Conservation (phyloP, 371 early-diverging fungal genomes). For the Mortierella sp. region DNA sequence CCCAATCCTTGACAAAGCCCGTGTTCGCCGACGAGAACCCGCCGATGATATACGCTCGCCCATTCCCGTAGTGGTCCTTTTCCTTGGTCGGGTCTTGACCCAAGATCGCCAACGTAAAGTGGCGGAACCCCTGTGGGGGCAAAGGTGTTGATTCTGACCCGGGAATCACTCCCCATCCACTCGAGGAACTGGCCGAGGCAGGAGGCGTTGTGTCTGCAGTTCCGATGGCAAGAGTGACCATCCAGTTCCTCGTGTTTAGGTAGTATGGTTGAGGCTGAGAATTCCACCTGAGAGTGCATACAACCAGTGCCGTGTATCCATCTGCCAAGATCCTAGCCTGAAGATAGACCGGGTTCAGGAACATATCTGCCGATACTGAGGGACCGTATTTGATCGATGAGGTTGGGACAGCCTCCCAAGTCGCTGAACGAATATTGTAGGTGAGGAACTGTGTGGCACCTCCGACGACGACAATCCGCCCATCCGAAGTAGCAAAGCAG, state of each 20-base stretch:
- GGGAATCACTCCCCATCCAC: conserved; percentile 42
- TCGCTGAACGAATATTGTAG: conserved; percentile 17
- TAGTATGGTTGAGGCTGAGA: conserved; percentile 51
- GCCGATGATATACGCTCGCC: conserved; percentile 37
- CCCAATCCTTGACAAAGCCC: conserved; percentile 41
- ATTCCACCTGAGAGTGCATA: conserved; percentile 46
- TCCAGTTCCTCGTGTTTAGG: conserved; percentile 39
- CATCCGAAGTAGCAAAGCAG: conserved; percentile 51
- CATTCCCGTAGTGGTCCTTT: conserved; percentile 33
- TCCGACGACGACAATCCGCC: conserved; percentile 45
- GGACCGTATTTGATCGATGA: conserved; percentile 25
- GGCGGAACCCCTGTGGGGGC: conserved; percentile 45
- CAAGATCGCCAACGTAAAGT: conserved; percentile 33
- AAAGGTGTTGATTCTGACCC: conserved; percentile 18
- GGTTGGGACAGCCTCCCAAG: conserved; percentile 19
- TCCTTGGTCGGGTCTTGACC: conserved; percentile 33
- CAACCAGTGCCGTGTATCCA: conserved; percentile 38
- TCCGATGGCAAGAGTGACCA: conserved; percentile 40
- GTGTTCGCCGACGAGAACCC: conserved; percentile 46
- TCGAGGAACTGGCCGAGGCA: conserved; percentile 14
- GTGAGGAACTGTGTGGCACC: conserved; percentile 33
- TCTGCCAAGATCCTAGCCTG: conserved; percentile 45
- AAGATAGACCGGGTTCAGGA: conserved; percentile 40
- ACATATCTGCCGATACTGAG: conserved; percentile 25
- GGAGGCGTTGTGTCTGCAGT: conserved; percentile 39